Conservation (phyloP, 2,329 filamentous ascomycete species). For the Fusarium cyanostomum region DNA sequence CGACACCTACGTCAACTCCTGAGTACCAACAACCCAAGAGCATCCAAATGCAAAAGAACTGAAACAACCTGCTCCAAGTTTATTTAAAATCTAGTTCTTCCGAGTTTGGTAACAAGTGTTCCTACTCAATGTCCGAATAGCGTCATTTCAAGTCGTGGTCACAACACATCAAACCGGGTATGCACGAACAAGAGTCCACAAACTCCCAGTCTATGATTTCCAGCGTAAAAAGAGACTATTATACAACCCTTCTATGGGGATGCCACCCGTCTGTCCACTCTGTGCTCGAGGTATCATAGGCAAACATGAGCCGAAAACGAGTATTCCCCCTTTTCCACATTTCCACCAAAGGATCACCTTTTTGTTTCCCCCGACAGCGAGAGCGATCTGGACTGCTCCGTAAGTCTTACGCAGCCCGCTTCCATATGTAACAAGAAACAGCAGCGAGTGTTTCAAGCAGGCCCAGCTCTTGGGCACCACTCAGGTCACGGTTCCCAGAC, state of each 20-base stretch:
- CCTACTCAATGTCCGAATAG: neutral
- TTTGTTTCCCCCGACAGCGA: constrained; percentile 29
- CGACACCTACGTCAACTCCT: neutral
- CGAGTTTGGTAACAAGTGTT: neutral
- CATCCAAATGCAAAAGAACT: no score
- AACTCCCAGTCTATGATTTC: constrained; percentile 39
- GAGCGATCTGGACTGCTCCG: constrained; percentile 28
- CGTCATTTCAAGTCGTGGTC: neutral
- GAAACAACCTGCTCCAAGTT: no score
- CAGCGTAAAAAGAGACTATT: constrained; percentile 42
- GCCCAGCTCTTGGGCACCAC: constrained; percentile 41
- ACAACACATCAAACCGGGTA: neutral
- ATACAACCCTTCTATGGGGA: constrained; percentile 40
- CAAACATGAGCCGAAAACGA: constrained; percentile 40
- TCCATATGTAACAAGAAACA: constrained; percentile 26
- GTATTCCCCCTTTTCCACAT: constrained; percentile 21
- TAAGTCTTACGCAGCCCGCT: constrained; percentile 31
- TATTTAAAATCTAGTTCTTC: no score
- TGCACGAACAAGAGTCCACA: constrained; percentile 27
- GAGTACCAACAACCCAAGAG: neutral
- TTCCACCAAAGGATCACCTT: constrained; percentile 37
- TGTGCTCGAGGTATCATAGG: constrained; percentile 38
- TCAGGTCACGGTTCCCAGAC: constrained; percentile 23
- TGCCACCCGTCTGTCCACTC: constrained; percentile 41
- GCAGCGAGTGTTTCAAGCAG: constrained; percentile 27